Percentiles rank a stretch among this genome's conserved stretches.
Evolutionary conservation across 2,329 filamentous ascomycete genomes (phyloP).

Genomic region (Whalleya microplaca): DNA sequence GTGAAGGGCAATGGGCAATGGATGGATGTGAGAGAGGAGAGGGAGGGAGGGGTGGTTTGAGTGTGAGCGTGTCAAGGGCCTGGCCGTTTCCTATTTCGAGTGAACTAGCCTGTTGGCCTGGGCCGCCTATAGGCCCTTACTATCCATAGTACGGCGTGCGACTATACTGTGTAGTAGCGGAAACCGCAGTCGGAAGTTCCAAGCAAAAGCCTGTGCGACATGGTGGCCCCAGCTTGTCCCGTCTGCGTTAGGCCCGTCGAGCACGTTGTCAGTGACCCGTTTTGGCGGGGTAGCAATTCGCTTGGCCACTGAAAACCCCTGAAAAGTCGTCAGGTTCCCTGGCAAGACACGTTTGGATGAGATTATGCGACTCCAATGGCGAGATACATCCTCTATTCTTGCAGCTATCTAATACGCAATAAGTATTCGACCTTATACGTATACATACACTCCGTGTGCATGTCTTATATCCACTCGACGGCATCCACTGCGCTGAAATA

Average conservation of each 20-base stretch:
- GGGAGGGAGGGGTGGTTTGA: no score
- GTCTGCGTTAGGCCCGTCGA: neutral
- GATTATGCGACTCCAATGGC: slow-evolving; percentile 9
- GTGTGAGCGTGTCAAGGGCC: no score
- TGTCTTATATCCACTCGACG: neutral
- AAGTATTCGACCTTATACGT: no score
- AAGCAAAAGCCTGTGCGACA: neutral
- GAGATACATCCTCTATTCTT: slow-evolving; percentile 13
- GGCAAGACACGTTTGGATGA: slow-evolving; percentile 3
- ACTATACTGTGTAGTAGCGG: no score
- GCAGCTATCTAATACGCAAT: no score
- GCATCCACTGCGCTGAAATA: neutral
- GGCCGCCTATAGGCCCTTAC: no score
- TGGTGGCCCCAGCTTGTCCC: neutral
- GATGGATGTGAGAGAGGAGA: no score
- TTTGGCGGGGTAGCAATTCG: slow-evolving; percentile 1
- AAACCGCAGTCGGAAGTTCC: neutral
- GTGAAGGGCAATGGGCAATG: no score
- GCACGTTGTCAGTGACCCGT: neutral
- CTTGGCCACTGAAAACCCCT: slow-evolving; percentile 13
- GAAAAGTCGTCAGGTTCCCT: slow-evolving; percentile 14
- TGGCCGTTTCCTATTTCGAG: no score
- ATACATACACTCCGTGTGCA: neutral
- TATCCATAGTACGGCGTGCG: no score
- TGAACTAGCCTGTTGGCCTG: no score